Base-by-base conservation (phyloP, 1,284 basidiomycete species). In the Lentinula novae-zelandiae region DNA sequence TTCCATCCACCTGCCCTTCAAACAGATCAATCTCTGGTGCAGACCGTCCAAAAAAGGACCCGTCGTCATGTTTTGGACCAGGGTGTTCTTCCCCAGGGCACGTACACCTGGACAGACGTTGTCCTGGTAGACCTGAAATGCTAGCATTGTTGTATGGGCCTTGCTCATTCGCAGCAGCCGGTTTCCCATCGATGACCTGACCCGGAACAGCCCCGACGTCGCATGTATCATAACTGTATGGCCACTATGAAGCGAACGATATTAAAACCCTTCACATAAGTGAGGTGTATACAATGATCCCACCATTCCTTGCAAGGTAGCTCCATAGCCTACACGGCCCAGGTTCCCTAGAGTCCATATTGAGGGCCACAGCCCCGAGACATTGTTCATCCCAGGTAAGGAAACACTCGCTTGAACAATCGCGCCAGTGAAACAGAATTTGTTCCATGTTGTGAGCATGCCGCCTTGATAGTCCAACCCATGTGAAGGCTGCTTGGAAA, bases 1-100 rank as follows among this genome's bases (percentile, higher is more conserved):
- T 57, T 13, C 42, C 48, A 12, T 56, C 38, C 39, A 79, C 76
- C 72, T 84, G 81, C 38, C 89, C 90, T 73, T 92, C 90, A 65
- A 92, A 82, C 51, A 92, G 75, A 71, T 92, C 89, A 63, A 92
- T 91, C 70, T 92, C 90, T 33, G 90, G 90, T 1, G 90, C 87
- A 0, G 84, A 77, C 40, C 91, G 77, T 2, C 91, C 92, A 2
- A 89, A 84, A 67, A 82, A 92, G 1, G 83, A 78, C 42, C 90
- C 80, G 63, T 81, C 79, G 0, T 64, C 15, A 62, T 80, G 76
- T 61, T 79, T 82, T 2, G 92, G 92, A 0, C 92, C 87, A 0
- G 87, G 87, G 63, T 89, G 86, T 10, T 71, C 68, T 60, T 84
- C 79, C 13, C 75, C 75, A 0, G 75, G 68, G 64, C 87, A 89